These are phyloP conservation scores for Hordeum vulgare DNA, from an alignment of 176 grass and related monocot genomes.

Conservation along the genomic window MorexV3_pseudomolecules_assembly NC_058518.1:15755225-15755724, in stretches of 20 bases:
- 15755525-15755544: not conserved
- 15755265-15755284: constrained; percentile 47
- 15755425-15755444: constrained; percentile 23
- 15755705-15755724: too few species aligned
- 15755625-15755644: not conserved
- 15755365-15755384: constrained; percentile 15
- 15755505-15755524: constrained; percentile 42
- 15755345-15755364: constrained; percentile 27
- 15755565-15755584: not conserved
- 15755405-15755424: not conserved
- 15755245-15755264: constrained; percentile 15
- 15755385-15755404: constrained; percentile 25
- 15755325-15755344: constrained; percentile 40
- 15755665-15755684: not conserved
- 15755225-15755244: not conserved
- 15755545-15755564: not conserved
- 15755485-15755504: not conserved
- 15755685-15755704: not conserved
- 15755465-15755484: not conserved
- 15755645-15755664: not conserved
- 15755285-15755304: constrained; percentile 66
- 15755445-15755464: not conserved
- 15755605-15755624: not conserved
- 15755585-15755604: not conserved
- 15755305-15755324: constrained; percentile 33